Conservation (phyloP, 78 protist species). For the Cavenderia fasciculata region DNA sequence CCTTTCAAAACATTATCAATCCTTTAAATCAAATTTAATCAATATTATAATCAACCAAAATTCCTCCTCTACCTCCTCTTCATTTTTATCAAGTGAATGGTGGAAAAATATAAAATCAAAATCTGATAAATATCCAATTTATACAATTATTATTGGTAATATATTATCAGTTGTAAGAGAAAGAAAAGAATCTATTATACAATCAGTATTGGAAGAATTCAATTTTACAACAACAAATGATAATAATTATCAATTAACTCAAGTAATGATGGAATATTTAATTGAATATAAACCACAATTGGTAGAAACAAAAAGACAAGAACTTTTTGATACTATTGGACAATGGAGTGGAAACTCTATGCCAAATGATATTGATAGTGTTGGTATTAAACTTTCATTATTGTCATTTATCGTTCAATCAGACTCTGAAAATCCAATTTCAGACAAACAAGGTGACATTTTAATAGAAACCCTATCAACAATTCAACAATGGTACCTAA, state of each 20-base stretch:
- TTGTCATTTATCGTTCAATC: not conserved
- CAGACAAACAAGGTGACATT: not conserved
- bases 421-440: not conserved
- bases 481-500: slow-evolving; percentile 40
- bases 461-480: slow-evolving; percentile 3
- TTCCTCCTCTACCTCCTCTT: too few relatives aligned
- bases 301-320: not conserved
- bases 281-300: not conserved
- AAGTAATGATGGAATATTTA: not conserved
- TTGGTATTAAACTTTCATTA: slow-evolving; percentile 24
- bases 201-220: too few relatives aligned
- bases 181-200: too few relatives aligned
- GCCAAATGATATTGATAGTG: not conserved
- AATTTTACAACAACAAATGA: too few relatives aligned
- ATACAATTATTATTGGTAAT: too few relatives aligned
- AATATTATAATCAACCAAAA: too few relatives aligned
- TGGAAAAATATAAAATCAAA: not conserved
- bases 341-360: too few relatives aligned
- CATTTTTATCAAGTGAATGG: too few relatives aligned
- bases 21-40: not conserved
- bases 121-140: not conserved
- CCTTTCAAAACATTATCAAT: not conserved
- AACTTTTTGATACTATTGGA: not conserved
- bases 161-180: too few relatives aligned
- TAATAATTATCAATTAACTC: too few relatives aligned